Percentiles rank a stretch among this genome's conserved stretches.
Evolutionary conservation across 176 grass and related monocot genomes (phyloP).

Genomic region (Oryza glumipatula): DNA sequence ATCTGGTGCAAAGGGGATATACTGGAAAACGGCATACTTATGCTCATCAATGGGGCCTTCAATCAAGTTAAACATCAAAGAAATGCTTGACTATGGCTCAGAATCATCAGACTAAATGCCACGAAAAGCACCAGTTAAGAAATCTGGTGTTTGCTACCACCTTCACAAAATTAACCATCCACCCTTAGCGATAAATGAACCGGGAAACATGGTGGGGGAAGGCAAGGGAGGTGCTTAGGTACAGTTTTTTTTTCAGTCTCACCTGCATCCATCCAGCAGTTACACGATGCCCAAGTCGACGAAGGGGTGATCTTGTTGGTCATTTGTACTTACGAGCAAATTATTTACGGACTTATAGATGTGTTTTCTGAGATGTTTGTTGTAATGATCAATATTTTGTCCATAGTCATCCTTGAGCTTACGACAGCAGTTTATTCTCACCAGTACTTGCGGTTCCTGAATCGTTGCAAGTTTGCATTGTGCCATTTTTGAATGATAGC

Average conservation of each 20-base stretch:
- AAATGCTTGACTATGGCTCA: constrained; percentile 78
- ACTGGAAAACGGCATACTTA: constrained; percentile 82
- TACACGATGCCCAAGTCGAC: constrained; percentile 38
- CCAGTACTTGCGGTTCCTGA: not conserved
- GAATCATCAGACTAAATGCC: constrained; percentile 51
- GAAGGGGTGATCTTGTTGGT: constrained; percentile 35
- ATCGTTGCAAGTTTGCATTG: not conserved
- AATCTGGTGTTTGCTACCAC: constrained; percentile 33
- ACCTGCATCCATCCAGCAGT: constrained; percentile 41
- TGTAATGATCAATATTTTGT: constrained; percentile 54
- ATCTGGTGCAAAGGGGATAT: constrained; percentile 95
- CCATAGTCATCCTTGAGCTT: constrained; percentile 46
- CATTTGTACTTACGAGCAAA: constrained; percentile 54
- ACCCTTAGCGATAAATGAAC: constrained; percentile 33
- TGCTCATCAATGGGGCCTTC: constrained; percentile 99
- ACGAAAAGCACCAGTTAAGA: constrained; percentile 12
- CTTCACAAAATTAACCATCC: constrained; percentile 30
- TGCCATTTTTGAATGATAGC: not conserved
- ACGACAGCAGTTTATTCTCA: constrained; percentile 3
- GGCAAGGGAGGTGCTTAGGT: constrained; percentile 48
- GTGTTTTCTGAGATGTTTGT: constrained; percentile 34
- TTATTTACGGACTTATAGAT: constrained; percentile 42
- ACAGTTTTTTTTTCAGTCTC: constrained; percentile 48
- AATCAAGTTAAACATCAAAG: constrained; percentile 85
- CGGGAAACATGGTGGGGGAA: constrained; percentile 19